Evolutionary conservation across 305 asterid genomes (phyloP).

Genomic region (Solanum hybrid): DNA sequence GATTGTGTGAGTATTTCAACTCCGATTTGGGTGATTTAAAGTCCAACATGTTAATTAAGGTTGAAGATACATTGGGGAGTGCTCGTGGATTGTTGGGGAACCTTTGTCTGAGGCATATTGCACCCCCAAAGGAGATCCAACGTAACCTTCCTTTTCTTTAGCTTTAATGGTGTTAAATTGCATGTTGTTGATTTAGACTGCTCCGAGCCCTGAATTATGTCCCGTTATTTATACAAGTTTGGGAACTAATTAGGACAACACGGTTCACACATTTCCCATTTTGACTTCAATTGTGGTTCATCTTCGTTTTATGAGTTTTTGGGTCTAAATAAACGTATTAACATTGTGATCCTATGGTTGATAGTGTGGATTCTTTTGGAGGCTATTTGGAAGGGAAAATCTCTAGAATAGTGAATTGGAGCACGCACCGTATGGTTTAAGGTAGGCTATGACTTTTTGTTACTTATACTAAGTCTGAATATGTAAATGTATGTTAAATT

Average conservation of each 20-base stretch:
- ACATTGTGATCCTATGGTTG: not conserved
- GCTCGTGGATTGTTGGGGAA: not conserved
- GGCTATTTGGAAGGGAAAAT: not conserved
- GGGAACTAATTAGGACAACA: not conserved
- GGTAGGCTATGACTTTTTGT: not conserved
- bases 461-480: not conserved
- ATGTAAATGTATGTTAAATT: not conserved
- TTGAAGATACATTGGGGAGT: not conserved
- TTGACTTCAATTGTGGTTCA: not conserved
- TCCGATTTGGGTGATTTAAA: not conserved
- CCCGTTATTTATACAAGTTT: not conserved
- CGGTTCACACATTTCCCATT: not conserved
- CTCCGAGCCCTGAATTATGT: not conserved
- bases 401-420: no score
- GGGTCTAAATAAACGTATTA: not conserved
- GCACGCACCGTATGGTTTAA: not conserved
- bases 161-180: not conserved
- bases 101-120: not conserved
- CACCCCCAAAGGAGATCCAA: not conserved
- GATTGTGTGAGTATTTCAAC: not conserved
- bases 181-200: not conserved
- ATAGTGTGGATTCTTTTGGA: not conserved
- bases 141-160: not conserved
- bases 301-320: not conserved
- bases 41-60: not conserved